Base-by-base conservation (phyloP, 257 asterid genomes). In the Lithospermum erythrorhizon region DNA sequence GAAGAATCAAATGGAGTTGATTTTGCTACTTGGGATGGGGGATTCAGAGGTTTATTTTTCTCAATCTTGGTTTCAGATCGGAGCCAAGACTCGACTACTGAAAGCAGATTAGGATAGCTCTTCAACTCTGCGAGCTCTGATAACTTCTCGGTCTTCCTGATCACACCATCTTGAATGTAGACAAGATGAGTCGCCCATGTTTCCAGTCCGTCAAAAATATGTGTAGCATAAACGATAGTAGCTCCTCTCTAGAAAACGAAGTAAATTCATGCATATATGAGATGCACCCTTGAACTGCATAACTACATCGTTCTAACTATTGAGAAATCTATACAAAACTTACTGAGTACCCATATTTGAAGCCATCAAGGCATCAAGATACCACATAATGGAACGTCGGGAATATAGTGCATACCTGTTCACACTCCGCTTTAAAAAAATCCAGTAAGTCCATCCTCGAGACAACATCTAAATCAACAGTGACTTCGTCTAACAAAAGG, bases 371-470 rank as follows among this genome's bases (percentile, higher is more conserved):
- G 4, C 6, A 27, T 6, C 30, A 27, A 6, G 11, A 8, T 35
- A 35, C 45, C 13, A 7, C 45, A 9, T 35, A 30, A 59, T 51
- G 57, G 52, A 25, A 35, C 61, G 58, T 64, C 37, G 59, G 60
- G 60, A 59, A 22, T 49, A 53, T 9, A 49, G n/a, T 6, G 19
- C 52, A 58, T 73, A 87, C 96, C 94, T 83, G 74, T 67, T 91
- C 95, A 70, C 97, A 86, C 75, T 91, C 98, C 81, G 86, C 97
- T 77, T 58, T 82, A 72, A 91, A 84, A 70, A 83, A 86, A 9
- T 88, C 94, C 52, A 91, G 93, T 66, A 91, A 79, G 80, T 91
- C 98, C 95, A 91, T 88, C 82, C 98, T 81, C 30, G 95, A 95
- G 61, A 91, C 97, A 19, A 88, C 97, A 75, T 91, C 98, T 37